These are phyloP conservation scores for Sporothrix protearum DNA, from an alignment of 2,329 filamentous ascomycete genomes.

Conservation along the genomic window DNA sequence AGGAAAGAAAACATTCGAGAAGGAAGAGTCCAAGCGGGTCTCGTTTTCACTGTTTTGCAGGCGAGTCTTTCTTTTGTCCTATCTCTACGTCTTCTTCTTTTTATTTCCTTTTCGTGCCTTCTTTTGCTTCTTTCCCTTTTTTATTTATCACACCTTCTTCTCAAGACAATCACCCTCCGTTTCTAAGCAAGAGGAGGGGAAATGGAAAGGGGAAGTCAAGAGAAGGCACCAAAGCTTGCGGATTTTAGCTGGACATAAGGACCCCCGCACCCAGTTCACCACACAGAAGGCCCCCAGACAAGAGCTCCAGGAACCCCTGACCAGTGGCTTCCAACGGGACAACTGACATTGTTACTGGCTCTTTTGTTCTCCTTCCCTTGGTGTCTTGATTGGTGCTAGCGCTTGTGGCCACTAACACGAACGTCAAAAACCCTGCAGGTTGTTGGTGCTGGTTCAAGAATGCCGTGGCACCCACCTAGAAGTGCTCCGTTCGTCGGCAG, in stretches of 20 bases:
- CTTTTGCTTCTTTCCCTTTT: not conserved
- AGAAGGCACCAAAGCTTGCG: not conserved
- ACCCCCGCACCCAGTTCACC: not conserved
- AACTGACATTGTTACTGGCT: not conserved
- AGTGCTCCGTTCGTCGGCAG: conserved; percentile 21
- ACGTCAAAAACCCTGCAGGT: conserved; percentile 14
- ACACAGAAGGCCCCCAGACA: not conserved
- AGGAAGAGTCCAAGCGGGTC: not conserved
- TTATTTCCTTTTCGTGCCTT: not conserved
- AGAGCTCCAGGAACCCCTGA: not conserved
- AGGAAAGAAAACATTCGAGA: conserved; percentile 8
- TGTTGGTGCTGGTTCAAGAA: not conserved
- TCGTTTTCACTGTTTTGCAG: not conserved
- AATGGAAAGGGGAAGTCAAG: not conserved
- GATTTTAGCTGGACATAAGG: conserved; percentile 15
- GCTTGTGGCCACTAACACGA: not conserved
- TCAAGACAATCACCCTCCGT: not conserved
- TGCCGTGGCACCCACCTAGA: not conserved
- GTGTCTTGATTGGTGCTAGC: not conserved
- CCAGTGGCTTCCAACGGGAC: not conserved
- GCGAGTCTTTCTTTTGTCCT: not conserved
- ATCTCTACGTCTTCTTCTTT: not conserved
- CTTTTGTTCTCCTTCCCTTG: not conserved
- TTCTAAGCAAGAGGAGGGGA: not conserved
- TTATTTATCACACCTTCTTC: not conserved